Evolutionary conservation across 2,329 filamentous ascomycete genomes (phyloP), one percentile per base, ranked within the genome.

Genomic region (Diplodia mutila): DNA sequence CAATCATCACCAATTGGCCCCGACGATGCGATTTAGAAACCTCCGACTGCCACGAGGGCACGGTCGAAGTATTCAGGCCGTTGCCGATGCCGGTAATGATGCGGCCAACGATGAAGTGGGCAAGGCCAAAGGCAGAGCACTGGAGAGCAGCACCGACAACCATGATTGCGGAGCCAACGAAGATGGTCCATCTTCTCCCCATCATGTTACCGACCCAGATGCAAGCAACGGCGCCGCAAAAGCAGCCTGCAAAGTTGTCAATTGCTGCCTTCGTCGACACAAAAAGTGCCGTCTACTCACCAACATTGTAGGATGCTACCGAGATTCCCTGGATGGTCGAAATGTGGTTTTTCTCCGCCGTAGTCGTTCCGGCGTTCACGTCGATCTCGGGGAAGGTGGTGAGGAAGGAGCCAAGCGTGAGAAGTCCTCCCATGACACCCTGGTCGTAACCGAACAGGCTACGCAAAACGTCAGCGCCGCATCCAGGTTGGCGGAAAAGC

Each of bases 381-480:
- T 82, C 77, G 64, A 83, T 79, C 57, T 78, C 67, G 5, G 80
- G 80, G 61, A 83, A 82, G 42, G 76, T 71, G 6, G 70, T 72
- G 2, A 87, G 80, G 72, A 91, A 92, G 11, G 84, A 83, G 23
- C 84, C 79, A 73, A 94, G 85, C 3, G 90, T 92, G 67, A 94
- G 81, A 70, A 94, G 87, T 46, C 76, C 76, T 21, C 77, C 91
- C 84, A 91, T 93, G 11, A 92, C 89, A 74, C 90, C 89, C 71
- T 74, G 69, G 76, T 92, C 90, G 89, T 86, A 87, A 53, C 86
- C 86, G 70, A 87, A 85, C 12, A 84, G 78, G 51, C 78, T 82
- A 32, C 21, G 11, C 51, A 7, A 3, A 2, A 21, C 2, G 55
- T 67, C 21, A 67, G 65, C 16, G 7, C 46, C 34, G 9, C 1